Base-by-base conservation (phyloP, 352 stramenopile genomes). In the Thraustochytrium sp. region DNA sequence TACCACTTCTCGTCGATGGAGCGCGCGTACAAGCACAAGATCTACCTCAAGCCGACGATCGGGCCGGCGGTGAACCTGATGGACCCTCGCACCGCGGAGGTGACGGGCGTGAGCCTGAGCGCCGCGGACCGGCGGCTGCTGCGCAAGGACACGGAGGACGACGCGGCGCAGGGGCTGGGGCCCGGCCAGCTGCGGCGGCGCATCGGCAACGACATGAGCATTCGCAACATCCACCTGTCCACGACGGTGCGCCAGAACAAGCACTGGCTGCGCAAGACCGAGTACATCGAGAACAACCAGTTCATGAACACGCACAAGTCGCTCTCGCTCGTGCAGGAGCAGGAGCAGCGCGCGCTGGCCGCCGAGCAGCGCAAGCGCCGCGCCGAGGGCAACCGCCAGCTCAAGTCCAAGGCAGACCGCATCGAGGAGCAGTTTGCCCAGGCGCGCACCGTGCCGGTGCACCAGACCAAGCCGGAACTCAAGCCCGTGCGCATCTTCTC, bases 191-290 rank as follows among this genome's bases (percentile, higher is more conserved):
- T 21, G 34, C 51, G 34, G 5, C 34, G n/a, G 3, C 13, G 56
- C 3, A 65, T 82, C 40, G 74, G 74, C 51, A 82, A 82, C 54
- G 51, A 38, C n/a, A 82, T 82, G 74, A 82, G 74, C 34, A 8
- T 53, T 21, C 74, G 74, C n/a, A 82, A 82, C 55, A 53, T 75
- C 16, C 40, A 82, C 51, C 31, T 77, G 37, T 48, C 49, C 8
- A 63, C 29, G 34, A 63, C 31, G 37, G 51, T 82, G 21, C 74
- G 74, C 42, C 29, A 21, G 11, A 54, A 54, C 38, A 82, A 82
- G 74, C 74, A 82, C 42, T 82, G 74, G 74, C 74, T 82, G 3
- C 74, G 74, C 55, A 82, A 82, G 42, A 82, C 74, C 74, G 74
- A 82, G 55, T 82, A 82, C 74, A 65, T 82, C 49, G 74, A 82